Percentiles rank a stretch among this genome's conserved stretches.
Evolutionary conservation across 441 rosid genomes (phyloP).

Genomic region (Populus hybrid): DNA sequence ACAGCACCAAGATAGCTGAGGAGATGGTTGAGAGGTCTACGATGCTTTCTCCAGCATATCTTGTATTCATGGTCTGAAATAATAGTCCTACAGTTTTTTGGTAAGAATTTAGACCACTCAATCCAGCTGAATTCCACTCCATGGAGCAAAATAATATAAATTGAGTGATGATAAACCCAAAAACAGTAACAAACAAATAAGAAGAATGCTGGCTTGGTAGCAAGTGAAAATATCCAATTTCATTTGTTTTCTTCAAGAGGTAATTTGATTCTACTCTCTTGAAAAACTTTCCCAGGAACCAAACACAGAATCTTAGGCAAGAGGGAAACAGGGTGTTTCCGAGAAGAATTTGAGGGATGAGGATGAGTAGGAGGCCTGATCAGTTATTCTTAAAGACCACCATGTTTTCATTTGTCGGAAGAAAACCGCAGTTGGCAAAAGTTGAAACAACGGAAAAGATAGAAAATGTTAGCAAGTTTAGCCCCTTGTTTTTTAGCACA

Average conservation of each 20-base stretch:
- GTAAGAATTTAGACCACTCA: constrained; percentile 23
- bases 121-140: constrained; percentile 47
- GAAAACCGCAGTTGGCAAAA: constrained; percentile 47
- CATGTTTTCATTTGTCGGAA: constrained; percentile 71
- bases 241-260: constrained; percentile 27
- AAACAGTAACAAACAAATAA: constrained; percentile 31
- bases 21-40: constrained; percentile 48
- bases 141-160: constrained; percentile 26
- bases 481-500: constrained; percentile 30
- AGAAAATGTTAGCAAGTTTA: constrained; percentile 37
- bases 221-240: constrained; percentile 42
- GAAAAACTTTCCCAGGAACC: constrained; percentile 26
- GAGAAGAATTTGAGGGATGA: constrained; percentile 47
- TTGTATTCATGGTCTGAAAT: constrained; percentile 46
- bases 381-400: constrained; percentile 43
- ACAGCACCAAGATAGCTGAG: constrained; percentile 45
- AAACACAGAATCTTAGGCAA: constrained; percentile 30
- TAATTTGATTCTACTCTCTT: constrained; percentile 13
- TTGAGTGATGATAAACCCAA: constrained; percentile 37
- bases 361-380: constrained; percentile 47
- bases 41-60: constrained; percentile 53
- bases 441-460: constrained; percentile 47
- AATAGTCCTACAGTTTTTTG: constrained; percentile 38
- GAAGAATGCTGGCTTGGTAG: constrained; percentile 26
- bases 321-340: constrained; percentile 60